phyloP scores from a whole-genome alignment of 768 basidiomycete species.

The Austroboletus festivus region DNA sequence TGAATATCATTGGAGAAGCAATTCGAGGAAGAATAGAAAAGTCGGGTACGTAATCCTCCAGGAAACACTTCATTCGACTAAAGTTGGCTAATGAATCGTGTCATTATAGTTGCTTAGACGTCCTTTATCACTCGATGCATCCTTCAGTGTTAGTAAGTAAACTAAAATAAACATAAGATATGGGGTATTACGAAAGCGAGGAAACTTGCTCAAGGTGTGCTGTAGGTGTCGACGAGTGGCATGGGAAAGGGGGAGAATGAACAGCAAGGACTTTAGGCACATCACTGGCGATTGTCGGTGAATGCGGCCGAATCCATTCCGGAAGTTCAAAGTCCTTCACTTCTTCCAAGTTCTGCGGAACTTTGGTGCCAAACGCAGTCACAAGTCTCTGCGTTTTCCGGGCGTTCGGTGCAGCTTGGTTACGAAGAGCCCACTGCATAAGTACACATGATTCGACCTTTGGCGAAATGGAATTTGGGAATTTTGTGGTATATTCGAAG shows the following conservation, averaged over 20 bases:
- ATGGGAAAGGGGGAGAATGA: conserved; percentile 3
- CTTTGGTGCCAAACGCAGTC: conserved; percentile 57
- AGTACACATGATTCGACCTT: conserved; percentile 36
- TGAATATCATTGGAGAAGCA: conserved; percentile 36
- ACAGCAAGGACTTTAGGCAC: conserved; percentile 1
- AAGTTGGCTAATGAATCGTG: conserved; percentile 1
- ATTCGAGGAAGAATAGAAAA: conserved; percentile 7
- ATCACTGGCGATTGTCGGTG: conserved; percentile 15
- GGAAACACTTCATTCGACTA: background rate
- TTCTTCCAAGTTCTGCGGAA: conserved; percentile 48
- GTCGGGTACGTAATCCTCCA: conserved; percentile 11
- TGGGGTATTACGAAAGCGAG: conserved; percentile 15
- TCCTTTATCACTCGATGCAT: background rate
- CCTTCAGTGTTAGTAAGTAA: background rate
- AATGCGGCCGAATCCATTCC: conserved; percentile 40
- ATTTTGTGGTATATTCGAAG: conserved; percentile 19
- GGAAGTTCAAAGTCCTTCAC: conserved; percentile 57
- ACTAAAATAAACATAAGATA: conserved; percentile 32
- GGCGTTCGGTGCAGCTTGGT: conserved; percentile 39
- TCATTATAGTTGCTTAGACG: conserved; percentile 13
- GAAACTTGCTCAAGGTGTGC: conserved; percentile 9
- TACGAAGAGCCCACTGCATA: conserved; percentile 52
- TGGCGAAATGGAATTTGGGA: conserved; percentile 2
- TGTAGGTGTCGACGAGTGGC: conserved; percentile 7
- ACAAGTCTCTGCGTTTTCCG: conserved; percentile 52